Conservation (phyloP, 129 eudicot species). For the Arctium lappa region DNA sequence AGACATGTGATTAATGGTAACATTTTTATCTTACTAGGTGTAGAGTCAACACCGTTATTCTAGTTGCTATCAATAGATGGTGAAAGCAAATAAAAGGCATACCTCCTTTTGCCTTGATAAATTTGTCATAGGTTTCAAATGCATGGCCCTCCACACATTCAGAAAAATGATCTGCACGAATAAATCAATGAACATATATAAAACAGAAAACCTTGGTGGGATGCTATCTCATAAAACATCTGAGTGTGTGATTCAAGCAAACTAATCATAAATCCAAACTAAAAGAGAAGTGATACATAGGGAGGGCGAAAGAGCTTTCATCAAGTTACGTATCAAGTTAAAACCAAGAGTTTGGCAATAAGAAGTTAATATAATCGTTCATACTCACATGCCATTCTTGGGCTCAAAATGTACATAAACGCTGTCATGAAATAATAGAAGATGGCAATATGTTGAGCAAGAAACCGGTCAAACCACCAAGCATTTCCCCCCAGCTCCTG, state of each 20-base stretch:
- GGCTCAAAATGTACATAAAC: slow-evolving; percentile 77
- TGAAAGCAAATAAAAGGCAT: neutral
- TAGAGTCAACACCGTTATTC: neutral
- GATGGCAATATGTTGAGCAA: slow-evolving; percentile 85
- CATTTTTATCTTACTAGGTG: neutral
- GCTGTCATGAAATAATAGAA: slow-evolving; percentile 89
- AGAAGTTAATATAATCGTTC: neutral
- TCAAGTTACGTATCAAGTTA: neutral
- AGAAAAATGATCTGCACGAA: slow-evolving; percentile 83
- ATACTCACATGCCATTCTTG: slow-evolving; percentile 98
- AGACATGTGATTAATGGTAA: neutral
- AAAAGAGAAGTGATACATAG: neutral
- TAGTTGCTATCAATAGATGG: neutral
- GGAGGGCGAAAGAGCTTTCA: slow-evolving; percentile 4
- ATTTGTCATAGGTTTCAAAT: slow-evolving; percentile 90
- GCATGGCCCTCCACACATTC: slow-evolving; percentile 98
- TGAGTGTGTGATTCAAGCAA: slow-evolving; percentile 2
- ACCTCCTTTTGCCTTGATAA: slow-evolving; percentile 86
- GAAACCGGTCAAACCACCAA: slow-evolving; percentile 96
- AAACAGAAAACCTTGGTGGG: neutral
- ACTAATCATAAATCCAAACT: neutral
- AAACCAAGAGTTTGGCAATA: neutral
- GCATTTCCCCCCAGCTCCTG: slow-evolving; percentile 99
- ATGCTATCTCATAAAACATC: neutral
- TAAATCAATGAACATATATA: slow-evolving; percentile 16